Base-by-base conservation (phyloP, 306 rosid genomes). In the Aeschynomene evenia region DNA sequence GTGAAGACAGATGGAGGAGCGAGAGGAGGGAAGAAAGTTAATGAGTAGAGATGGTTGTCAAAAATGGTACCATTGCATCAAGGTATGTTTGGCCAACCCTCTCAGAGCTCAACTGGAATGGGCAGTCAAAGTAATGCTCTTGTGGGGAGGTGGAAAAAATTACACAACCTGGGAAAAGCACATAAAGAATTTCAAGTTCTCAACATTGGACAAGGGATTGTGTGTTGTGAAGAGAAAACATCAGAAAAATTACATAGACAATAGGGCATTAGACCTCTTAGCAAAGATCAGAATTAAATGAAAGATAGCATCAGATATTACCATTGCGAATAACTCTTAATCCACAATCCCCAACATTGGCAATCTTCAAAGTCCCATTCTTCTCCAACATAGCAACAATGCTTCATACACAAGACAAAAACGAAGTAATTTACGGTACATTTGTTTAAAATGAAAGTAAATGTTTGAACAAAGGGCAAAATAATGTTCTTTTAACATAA, bases 281-380 rank as follows among this genome's bases (percentile, higher is more conserved):
- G 53, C 65, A 60, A 48, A 24, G 42, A 51, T 37, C 36, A 66
- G 7, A 39, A 73, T 20, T 29, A 53, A 61, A 58, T 24, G 9
- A 71, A 63, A 50, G 23, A 22, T 9, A 60, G 74, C 81, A 51
- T 15, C 19, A 24, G 51, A 75, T 65, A 40, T 72, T 82, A 92
- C 99, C 97, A 61, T 77, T 82, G 37, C 95, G 95, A 56, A 94
- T 83, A 79, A 87, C 31, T 74, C 80, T 85, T 58, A 94, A 79
- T 72, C 97, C 92, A 84, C 97, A 88, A 81, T 94, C 99, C 58
- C 99, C 92, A 28, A 94, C 92, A 83, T 84, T 94, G 22, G 99
- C 96, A 61, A 94, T 85, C 83, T 83, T 90, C 81, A 94, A 72
- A 74, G 64, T 73, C 63, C 99, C 99, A 71, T 87, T 73, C 83